Evolutionary conservation across 1,284 basidiomycete species (phyloP), one percentile per base, ranked within the genome.

Genomic region (Austroboletus olivaceoglutinosus): DNA sequence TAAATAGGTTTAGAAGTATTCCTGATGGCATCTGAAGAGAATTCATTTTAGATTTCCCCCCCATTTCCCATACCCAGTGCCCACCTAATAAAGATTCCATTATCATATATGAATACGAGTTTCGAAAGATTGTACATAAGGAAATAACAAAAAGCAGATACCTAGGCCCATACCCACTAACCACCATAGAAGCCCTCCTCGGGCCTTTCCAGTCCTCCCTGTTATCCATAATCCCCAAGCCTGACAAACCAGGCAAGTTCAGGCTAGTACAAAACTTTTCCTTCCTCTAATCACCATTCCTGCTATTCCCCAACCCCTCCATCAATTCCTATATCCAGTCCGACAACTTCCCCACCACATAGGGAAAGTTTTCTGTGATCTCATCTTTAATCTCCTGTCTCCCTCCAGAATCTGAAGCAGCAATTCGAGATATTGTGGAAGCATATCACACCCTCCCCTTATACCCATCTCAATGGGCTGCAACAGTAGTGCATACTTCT

Each of bases 161-260:
- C 34, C 18, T 36, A 18, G 34, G n/a, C 1, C 33, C 33, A 34
- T 5, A 8, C 5, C 33, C 33, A 6, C 33, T 34, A 5, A 11
- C 33, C 15, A n/a, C 10, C 15, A 34, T 34, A 30, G 29, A 3
- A 25, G 25, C 3, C 9, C 0, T 10, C 3, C 11, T 56, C 0
- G 36, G 50, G 0, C 55, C 50, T 0, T 55, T 33, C n/a, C 49
- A 56, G 15, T n/a, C 54, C 0, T 56, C 47, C 0, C 44, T 51
- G 0, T 12, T 57, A 0, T 53, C 48, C 0, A 16, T 57, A 0
- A 39, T 56, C 1, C 42, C 49, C 0, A 57, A 53, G n/a, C 12
- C 41, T 0, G 36, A 43, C 0, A 5, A 5, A 0, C 47, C 48
- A 0, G 47, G 42, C 9, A 57, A 53, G 21, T 57, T 39, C 2